Conservation (phyloP, 2,329 filamentous ascomycete genomes). For the Pezicula radicicola region DNA sequence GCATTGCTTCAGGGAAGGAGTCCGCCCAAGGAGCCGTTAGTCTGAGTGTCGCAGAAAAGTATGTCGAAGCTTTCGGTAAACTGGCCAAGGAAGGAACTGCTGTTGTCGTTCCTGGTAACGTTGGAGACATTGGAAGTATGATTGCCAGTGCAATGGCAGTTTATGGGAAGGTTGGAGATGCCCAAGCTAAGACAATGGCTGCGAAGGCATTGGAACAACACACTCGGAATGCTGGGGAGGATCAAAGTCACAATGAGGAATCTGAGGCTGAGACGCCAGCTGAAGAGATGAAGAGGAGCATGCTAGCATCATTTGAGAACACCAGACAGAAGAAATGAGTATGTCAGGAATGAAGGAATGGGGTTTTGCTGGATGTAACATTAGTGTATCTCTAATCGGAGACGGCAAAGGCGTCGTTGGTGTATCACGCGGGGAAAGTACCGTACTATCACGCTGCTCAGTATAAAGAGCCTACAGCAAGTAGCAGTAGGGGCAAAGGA, state of each 20-base stretch:
- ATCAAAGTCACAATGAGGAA: slow-evolving; percentile 12
- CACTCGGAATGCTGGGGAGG: slow-evolving; percentile 30
- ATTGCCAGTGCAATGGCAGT: slow-evolving; percentile 95
- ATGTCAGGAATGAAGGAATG: not conserved
- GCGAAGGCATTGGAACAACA: slow-evolving; percentile 42
- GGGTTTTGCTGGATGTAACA: no score
- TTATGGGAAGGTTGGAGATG: slow-evolving; percentile 87
- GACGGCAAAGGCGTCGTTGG: not conserved
- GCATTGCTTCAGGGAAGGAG: slow-evolving; percentile 70
- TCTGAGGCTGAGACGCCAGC: slow-evolving; percentile 27
- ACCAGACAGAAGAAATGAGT: slow-evolving; percentile 24
- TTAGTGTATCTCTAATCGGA: not conserved
- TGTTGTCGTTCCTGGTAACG: slow-evolving; percentile 93
- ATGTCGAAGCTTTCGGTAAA: slow-evolving; percentile 91
- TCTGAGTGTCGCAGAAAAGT: slow-evolving; percentile 91
- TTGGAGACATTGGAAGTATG: slow-evolving; percentile 94
- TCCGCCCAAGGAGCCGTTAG: slow-evolving; percentile 82
- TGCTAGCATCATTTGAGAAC: slow-evolving; percentile 45
- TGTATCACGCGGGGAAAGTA: not conserved
- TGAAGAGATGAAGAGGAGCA: slow-evolving; percentile 41
- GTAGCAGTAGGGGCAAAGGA: not conserved
- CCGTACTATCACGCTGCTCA: not conserved
- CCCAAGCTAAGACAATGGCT: slow-evolving; percentile 68
- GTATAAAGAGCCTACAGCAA: not conserved
- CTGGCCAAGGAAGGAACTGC: slow-evolving; percentile 94